A percentile compares a stretch with the other conserved stretches of the same genome.
Evolutionary conservation across 2,329 filamentous ascomycete genomes (phyloP).

Genomic region (Scedosporium dehoogii): DNA sequence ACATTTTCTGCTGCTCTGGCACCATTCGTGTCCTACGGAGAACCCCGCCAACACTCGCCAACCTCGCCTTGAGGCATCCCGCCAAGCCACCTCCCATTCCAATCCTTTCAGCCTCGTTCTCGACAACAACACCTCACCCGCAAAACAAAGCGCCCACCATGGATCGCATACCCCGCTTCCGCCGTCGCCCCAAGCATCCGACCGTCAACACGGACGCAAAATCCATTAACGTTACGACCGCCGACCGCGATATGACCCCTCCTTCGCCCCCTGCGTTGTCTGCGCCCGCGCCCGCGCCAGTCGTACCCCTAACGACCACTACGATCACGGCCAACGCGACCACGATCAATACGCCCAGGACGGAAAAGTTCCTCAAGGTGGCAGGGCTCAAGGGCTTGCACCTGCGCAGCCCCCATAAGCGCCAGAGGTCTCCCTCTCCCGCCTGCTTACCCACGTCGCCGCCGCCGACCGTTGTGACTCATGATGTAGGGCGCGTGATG

Average conservation of each 20-base stretch:
- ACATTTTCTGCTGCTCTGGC: neutral
- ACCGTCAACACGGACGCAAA: slow-evolving; percentile 30
- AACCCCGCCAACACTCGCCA: neutral
- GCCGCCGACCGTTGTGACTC: neutral
- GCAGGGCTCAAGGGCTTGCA: slow-evolving; percentile 35
- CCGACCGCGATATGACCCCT: slow-evolving; percentile 2
- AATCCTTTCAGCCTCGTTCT: neutral
- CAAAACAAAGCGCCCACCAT: slow-evolving; percentile 15
- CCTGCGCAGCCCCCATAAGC: slow-evolving; percentile 35
- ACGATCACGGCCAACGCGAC: slow-evolving; percentile 1
- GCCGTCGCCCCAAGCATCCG: slow-evolving; percentile 33
- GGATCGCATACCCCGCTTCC: slow-evolving; percentile 32
- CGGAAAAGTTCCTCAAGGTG: slow-evolving; percentile 6
- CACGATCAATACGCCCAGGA: slow-evolving; percentile 7
- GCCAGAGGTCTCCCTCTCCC: slow-evolving; percentile 32
- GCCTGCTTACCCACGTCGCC: slow-evolving; percentile 12
- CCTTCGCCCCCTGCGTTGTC: neutral
- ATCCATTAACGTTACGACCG: slow-evolving; percentile 9
- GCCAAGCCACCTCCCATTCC: neutral
- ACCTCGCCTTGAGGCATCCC: neutral
- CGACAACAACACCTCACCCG: neutral
- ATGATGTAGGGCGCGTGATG: neutral
- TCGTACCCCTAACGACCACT: slow-evolving; percentile 9
- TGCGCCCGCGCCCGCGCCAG: slow-evolving; percentile 9
- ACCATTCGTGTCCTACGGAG: neutral